Percentiles rank a stretch among this genome's conserved stretches.
phyloP scores from a whole-genome alignment of 108 stramenopile genomes.

The Nannochloropsis granulata region DNA sequence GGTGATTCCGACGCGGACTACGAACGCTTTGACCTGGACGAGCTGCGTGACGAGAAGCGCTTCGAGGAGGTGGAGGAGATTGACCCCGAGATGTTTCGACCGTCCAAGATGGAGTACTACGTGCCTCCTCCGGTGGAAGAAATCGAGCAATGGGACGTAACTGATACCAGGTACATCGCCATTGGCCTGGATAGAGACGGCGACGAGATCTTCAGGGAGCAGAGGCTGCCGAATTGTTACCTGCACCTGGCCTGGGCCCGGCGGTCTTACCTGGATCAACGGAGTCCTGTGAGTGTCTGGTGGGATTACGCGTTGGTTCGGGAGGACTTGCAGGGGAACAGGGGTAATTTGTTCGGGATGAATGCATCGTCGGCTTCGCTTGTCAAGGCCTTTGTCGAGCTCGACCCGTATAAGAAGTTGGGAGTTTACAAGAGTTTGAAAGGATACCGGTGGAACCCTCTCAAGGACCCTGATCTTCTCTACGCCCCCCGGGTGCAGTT shows the following conservation, averaged over 20 bases:
- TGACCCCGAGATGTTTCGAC: background rate
- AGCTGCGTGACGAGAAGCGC: background rate
- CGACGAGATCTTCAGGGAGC: background rate
- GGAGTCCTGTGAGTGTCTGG: background rate
- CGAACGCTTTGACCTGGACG: background rate
- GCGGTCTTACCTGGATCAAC: background rate
- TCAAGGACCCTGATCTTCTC: background rate
- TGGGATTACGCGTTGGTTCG: background rate
- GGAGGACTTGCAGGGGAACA: background rate
- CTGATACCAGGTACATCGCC: background rate
- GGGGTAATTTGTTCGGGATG: background rate
- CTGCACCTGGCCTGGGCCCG: background rate
- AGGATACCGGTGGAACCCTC: background rate
- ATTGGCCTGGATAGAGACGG: background rate
- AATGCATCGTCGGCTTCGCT: background rate
- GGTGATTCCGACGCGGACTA: background rate
- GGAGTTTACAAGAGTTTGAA: background rate
- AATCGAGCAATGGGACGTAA: background rate
- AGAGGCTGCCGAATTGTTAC: background rate
- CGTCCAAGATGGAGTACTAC: background rate
- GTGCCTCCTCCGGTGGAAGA: background rate
- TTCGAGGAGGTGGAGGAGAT: background rate
- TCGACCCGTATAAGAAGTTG: background rate
- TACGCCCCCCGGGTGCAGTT: background rate
- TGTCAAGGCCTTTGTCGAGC: background rate